Conservation (phyloP, 2,329 filamentous ascomycete species). For the Dothistroma pini region DNA sequence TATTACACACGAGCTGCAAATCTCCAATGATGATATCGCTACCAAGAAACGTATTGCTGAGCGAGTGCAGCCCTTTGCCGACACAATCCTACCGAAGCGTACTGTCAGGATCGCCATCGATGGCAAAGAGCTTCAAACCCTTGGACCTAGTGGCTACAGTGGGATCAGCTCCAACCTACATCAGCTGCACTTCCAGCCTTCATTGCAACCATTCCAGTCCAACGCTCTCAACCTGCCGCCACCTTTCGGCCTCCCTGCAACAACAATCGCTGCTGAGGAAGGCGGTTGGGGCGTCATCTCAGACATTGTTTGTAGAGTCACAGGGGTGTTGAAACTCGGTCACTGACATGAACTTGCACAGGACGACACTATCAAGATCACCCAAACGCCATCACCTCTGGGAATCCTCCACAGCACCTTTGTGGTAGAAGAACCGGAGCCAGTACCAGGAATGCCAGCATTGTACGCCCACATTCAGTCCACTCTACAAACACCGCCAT, state of each 20-base stretch:
- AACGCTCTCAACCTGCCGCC: slow-evolving; percentile 34
- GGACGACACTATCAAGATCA: slow-evolving; percentile 94
- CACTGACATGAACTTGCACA: slow-evolving; percentile 54
- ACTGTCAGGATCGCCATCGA: slow-evolving; percentile 63
- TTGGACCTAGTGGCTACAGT: slow-evolving; percentile 33
- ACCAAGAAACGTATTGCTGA: slow-evolving; percentile 62
- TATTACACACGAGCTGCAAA: slow-evolving; percentile 65
- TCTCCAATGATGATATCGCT: slow-evolving; percentile 49
- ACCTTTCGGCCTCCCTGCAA: slow-evolving; percentile 48
- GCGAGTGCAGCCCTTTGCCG: slow-evolving; percentile 72
- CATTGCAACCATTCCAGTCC: slow-evolving; percentile 18
- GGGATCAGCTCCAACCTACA: slow-evolving; percentile 33
- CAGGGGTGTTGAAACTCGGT: neutral
- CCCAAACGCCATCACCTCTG: slow-evolving; percentile 72
- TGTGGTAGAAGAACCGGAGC: slow-evolving; percentile 61
- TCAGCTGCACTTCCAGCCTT: slow-evolving; percentile 28
- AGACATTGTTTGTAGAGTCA: neutral
- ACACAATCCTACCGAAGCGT: slow-evolving; percentile 68
- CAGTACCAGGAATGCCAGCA: slow-evolving; percentile 77
- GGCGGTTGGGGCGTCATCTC: slow-evolving; percentile 76
- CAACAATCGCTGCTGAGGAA: slow-evolving; percentile 69
- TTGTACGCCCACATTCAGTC: slow-evolving; percentile 66
- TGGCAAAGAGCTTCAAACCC: slow-evolving; percentile 35
- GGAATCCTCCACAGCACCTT: slow-evolving; percentile 85
- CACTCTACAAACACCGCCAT: slow-evolving; percentile 60